Evolutionary conservation across 1,139 yeast genomes (phyloP).

Genomic region (Hanseniaspora gamundiae): DNA sequence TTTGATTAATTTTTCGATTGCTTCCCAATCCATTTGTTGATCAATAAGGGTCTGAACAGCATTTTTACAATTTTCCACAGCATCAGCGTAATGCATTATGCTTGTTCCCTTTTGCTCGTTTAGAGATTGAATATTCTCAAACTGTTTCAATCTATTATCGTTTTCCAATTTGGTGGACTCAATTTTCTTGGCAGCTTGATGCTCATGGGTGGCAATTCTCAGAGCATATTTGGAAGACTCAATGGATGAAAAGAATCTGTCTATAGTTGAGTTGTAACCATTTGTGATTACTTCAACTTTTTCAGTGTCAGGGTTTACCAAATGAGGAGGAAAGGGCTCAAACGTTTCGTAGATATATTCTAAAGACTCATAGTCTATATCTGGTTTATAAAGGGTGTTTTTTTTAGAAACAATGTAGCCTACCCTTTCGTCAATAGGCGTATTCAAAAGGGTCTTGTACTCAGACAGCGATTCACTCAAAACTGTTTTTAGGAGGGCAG

Average conservation of each 20-base stretch:
- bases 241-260: conserved; percentile 69
- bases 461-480: conserved; percentile 39
- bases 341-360: conserved; percentile 65
- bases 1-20: conserved; percentile 63
- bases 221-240: conserved; percentile 71
- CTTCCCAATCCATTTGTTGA: conserved; percentile 92
- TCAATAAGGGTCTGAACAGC: conserved; percentile 57
- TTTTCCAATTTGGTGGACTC: conserved; percentile 68
- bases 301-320: conserved; percentile 24
- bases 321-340: conserved; percentile 66
- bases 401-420: conserved; percentile 62
- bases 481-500: conserved; percentile 21
- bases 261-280: conserved; percentile 63
- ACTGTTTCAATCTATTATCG: conserved; percentile 53
- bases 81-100: conserved; percentile 54
- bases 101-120: conserved; percentile 64
- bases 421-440: conserved; percentile 9
- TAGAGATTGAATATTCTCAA: conserved; percentile 50
- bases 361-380: conserved; percentile 28
- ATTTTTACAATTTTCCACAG: conserved; percentile 59
- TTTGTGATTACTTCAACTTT: conserved; percentile 37
- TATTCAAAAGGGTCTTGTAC: conserved; percentile 22
- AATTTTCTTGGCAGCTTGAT: conserved; percentile 59
- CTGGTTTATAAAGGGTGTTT: conserved; percentile 37
- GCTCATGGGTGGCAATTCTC: conserved; percentile 64